Percentiles rank a stretch among this genome's conserved stretches.
Evolutionary conservation across 2,329 filamentous ascomycete genomes (phyloP).

Genomic region (Sporothrix dimorphospora): DNA sequence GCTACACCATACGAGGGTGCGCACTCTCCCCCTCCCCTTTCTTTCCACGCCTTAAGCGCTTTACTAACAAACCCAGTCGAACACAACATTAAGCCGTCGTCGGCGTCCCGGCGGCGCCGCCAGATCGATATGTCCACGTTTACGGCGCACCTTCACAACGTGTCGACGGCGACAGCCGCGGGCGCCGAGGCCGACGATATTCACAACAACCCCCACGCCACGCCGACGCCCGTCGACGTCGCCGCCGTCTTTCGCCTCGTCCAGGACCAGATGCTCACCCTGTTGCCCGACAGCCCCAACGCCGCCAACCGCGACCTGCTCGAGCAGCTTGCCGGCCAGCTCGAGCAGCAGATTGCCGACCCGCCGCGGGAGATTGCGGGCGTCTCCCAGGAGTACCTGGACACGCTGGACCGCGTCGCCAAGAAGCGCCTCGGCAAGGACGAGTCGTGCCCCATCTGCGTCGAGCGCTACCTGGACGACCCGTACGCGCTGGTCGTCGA

Average conservation of each 20-base stretch:
- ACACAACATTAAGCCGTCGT: constrained; percentile 60
- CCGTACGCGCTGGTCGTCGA: constrained; percentile 65
- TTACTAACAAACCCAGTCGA: constrained; percentile 53
- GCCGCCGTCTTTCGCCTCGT: constrained; percentile 61
- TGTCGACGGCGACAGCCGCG: constrained; percentile 46
- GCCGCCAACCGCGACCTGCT: constrained; percentile 55
- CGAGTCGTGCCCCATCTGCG: constrained; percentile 65
- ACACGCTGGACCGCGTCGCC: constrained; percentile 61
- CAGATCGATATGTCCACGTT: constrained; percentile 68
- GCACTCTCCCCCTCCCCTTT: not conserved
- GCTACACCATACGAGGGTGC: constrained; percentile 61
- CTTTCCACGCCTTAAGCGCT: not conserved
- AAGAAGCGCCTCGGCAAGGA: constrained; percentile 54
- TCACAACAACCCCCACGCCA: constrained; percentile 58
- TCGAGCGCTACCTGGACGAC: constrained; percentile 64
- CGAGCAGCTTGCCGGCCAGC: constrained; percentile 49
- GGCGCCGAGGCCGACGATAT: not conserved
- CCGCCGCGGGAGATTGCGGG: constrained; percentile 58
- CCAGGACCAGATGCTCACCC: constrained; percentile 60
- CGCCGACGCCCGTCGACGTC: constrained; percentile 63
- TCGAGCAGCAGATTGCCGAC: constrained; percentile 56
- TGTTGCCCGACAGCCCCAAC: constrained; percentile 53
- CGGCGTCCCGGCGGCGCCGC: constrained; percentile 51
- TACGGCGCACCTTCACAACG: constrained; percentile 59
- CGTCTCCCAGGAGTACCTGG: constrained; percentile 62